These are phyloP conservation scores for Cyanidium caldarium DNA, from an alignment of 23 red algal species.

Conservation along the genomic window DNA sequence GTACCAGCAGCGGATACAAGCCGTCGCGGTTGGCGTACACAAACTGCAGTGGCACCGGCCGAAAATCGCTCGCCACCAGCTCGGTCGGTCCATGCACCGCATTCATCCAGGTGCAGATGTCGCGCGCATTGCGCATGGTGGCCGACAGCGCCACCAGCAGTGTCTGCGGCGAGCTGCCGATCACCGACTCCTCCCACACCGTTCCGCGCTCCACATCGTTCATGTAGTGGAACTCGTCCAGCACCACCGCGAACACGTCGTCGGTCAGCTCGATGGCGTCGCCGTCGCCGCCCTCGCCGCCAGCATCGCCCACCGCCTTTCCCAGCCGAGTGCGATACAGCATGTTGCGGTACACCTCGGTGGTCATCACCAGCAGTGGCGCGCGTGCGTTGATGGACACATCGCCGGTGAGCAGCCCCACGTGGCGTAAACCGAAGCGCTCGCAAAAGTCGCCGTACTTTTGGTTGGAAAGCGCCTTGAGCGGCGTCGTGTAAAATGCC, in stretches of 20 bases:
- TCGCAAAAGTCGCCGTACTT: constrained; percentile 82
- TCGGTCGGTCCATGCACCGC: constrained; percentile 55
- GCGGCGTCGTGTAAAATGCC: constrained; percentile 91
- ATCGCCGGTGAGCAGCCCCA: constrained; percentile 89
- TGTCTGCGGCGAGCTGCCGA: constrained; percentile 46
- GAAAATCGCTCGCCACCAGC: constrained; percentile 24
- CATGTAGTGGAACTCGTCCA: constrained; percentile 98
- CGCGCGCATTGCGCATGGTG: constrained; percentile 57
- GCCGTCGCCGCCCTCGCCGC: background rate
- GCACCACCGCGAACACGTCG: constrained; percentile 55
- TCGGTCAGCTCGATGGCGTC: constrained; percentile 6
- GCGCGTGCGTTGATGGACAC: constrained; percentile 57
- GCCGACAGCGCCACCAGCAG: constrained; percentile 78
- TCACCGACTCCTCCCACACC: constrained; percentile 95
- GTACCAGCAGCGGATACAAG: constrained; percentile 42
- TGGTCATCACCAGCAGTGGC: constrained; percentile 79
- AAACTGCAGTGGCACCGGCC: constrained; percentile 74
- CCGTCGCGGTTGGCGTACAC: constrained; percentile 38
- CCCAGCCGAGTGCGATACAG: constrained; percentile 23
- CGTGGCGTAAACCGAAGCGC: constrained; percentile 28
- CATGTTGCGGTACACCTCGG: constrained; percentile 98
- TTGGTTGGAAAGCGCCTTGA: constrained; percentile 95
- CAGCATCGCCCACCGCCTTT: background rate
- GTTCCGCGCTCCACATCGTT: constrained; percentile 77
- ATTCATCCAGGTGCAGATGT: constrained; percentile 54